Conservation (phyloP, 2,329 filamentous ascomycete genomes). For the Penicillium italicum region DNA sequence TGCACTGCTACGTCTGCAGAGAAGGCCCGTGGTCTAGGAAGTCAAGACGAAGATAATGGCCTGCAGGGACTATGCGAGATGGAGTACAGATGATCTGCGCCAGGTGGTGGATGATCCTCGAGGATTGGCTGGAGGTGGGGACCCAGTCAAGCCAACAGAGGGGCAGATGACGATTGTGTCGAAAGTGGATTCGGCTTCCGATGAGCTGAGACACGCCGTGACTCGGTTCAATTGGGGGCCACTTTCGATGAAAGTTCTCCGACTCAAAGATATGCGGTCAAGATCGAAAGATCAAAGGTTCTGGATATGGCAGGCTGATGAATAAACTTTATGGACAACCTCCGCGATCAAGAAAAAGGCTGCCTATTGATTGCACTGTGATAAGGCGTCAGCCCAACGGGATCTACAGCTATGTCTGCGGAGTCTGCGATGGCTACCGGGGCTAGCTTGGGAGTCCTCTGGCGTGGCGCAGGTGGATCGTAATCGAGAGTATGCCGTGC, state of each 20-base stretch:
- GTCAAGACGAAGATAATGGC: constrained; percentile 22
- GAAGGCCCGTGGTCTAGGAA: constrained; percentile 17
- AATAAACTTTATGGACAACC: constrained; percentile 11
- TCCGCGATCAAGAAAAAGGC: constrained; percentile 2
- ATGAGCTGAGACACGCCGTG: constrained; percentile 6
- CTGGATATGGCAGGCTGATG: constrained; percentile 5
- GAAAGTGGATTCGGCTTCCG: constrained; percentile 18
- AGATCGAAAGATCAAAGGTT: not conserved
- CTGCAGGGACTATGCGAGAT: constrained; percentile 47
- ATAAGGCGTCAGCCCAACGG: constrained; percentile 4
- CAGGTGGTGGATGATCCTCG: constrained; percentile 24
- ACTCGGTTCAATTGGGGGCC: constrained; percentile 4
- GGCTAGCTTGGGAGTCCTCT: constrained; percentile 1
- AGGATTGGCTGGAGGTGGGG: constrained; percentile 18
- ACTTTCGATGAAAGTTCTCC: constrained; percentile 1
- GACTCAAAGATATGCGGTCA: not conserved
- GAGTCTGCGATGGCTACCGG: not conserved
- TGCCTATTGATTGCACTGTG: constrained; percentile 7
- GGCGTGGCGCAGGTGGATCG: constrained; percentile 14
- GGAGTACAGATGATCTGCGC: constrained; percentile 52
- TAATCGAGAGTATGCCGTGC: constrained; percentile 11
- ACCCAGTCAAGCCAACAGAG: constrained; percentile 25
- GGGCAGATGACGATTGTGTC: constrained; percentile 35
- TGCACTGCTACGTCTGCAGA: constrained; percentile 22
- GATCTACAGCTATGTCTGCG: constrained; percentile 6